Percentiles rank a stretch among this genome's conserved stretches.
phyloP scores from a whole-genome alignment of 495 filamentous ascomycete genomes.

The Penicillium salamii region DNA sequence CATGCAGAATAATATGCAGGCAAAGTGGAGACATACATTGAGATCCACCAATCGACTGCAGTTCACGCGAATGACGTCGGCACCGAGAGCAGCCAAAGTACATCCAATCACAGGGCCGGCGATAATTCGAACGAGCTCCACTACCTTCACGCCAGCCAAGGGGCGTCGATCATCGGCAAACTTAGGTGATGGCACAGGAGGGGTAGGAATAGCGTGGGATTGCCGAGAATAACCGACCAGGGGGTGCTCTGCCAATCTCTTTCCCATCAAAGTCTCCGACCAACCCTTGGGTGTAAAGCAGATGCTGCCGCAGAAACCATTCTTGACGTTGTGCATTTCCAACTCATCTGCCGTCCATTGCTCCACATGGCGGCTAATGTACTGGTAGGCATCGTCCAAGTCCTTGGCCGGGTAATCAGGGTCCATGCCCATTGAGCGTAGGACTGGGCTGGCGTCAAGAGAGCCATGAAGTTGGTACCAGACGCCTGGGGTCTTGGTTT shows the following conservation, averaged over 20 bases:
- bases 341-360: constrained; percentile 23
- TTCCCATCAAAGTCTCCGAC: constrained; percentile 25
- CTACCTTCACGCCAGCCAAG: constrained; percentile 55
- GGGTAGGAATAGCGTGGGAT: constrained; percentile 19
- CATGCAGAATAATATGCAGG: background rate
- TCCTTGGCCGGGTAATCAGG: constrained; percentile 3
- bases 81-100: constrained; percentile 54
- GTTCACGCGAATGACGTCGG: constrained; percentile 58
- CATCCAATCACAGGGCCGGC: constrained; percentile 53
- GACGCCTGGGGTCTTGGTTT: constrained; percentile 17
- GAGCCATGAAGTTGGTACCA: constrained; percentile 34
- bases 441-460: constrained; percentile 11
- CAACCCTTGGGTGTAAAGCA: constrained; percentile 22
- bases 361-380: constrained; percentile 17
- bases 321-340: constrained; percentile 22
- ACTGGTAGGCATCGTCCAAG: constrained; percentile 14
- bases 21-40: constrained; percentile 1
- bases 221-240: constrained; percentile 18
- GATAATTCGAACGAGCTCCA: constrained; percentile 59
- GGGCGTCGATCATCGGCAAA: constrained; percentile 29
- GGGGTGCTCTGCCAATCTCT: constrained; percentile 17
- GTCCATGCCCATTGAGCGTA: constrained; percentile 19
- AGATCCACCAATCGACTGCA: constrained; percentile 50
- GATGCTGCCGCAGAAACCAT: constrained; percentile 27
- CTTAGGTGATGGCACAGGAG: constrained; percentile 9